These are phyloP conservation scores for Stemphylium vesicarium DNA, from an alignment of 2,329 filamentous ascomycete genomes.

Conservation along the genomic window DNA sequence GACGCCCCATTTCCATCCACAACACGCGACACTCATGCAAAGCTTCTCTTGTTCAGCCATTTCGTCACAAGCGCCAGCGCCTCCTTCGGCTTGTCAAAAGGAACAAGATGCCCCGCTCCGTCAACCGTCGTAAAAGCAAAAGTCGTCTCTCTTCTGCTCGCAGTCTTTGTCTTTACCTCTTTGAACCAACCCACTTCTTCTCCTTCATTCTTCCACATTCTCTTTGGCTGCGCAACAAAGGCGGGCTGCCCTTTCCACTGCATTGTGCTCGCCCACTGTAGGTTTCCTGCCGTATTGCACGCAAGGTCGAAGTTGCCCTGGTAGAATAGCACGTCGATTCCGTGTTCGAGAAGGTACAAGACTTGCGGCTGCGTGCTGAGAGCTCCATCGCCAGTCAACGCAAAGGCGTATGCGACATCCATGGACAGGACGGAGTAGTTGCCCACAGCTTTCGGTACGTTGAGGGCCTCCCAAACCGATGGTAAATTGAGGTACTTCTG, in stretches of 20 bases:
- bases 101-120: constrained; percentile 53
- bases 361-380: constrained; percentile 45
- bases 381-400: constrained; percentile 33
- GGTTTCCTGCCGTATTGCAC: constrained; percentile 52
- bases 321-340: constrained; percentile 50
- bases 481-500: constrained; percentile 45
- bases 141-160: constrained; percentile 36
- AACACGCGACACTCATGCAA: constrained; percentile 23
- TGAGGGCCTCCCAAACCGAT: constrained; percentile 41
- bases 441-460: constrained; percentile 39
- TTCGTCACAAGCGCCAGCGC: constrained; percentile 37
- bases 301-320: constrained; percentile 51
- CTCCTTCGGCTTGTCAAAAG: constrained; percentile 42
- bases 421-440: constrained; percentile 40
- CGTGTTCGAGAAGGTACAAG: constrained; percentile 43
- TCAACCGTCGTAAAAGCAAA: constrained; percentile 49
- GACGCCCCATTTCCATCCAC: neutral
- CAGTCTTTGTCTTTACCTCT: constrained; percentile 39
- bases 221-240: constrained; percentile 46
- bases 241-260: constrained; percentile 55
- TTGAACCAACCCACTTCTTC: constrained; percentile 45
- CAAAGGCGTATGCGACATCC: constrained; percentile 37
- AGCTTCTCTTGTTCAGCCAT: constrained; percentile 42
- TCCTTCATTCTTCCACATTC: constrained; percentile 30
- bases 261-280: constrained; percentile 50